Conservation (phyloP, 148 eudicot genomes). For the Rheum nobile region DNA sequence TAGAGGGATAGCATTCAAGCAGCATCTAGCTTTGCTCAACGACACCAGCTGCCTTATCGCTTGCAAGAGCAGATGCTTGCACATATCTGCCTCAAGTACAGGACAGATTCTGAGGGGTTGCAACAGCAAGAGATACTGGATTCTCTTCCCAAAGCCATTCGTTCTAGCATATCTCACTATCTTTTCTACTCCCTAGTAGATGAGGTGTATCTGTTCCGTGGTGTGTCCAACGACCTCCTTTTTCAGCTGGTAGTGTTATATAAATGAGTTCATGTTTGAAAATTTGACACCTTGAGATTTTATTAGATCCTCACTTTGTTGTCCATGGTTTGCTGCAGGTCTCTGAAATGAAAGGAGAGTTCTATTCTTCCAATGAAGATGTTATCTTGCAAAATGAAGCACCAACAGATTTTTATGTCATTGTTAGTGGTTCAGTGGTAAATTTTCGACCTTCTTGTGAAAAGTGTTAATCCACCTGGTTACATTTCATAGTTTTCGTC, state of each 20-base stretch:
- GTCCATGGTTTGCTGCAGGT: conserved; percentile 29
- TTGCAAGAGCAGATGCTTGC: conserved; percentile 91
- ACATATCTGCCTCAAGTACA: conserved; percentile 58
- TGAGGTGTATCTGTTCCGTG: conserved; percentile 60
- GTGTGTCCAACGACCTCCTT: conserved; percentile 74
- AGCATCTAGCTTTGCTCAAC: conserved; percentile 66
- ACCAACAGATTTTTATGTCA: conserved; percentile 72
- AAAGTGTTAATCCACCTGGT: neutral
- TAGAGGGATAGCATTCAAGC: conserved; percentile 89
- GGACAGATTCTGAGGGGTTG: conserved; percentile 74
- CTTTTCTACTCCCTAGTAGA: conserved; percentile 71
- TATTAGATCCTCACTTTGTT: neutral
- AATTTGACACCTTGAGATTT: neutral
- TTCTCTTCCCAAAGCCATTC: conserved; percentile 75
- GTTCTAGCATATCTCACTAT: conserved; percentile 69
- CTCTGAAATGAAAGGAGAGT: conserved; percentile 94
- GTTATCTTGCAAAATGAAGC: conserved; percentile 74
- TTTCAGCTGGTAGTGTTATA: conserved; percentile 64
- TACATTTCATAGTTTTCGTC: neutral
- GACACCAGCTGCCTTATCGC: conserved; percentile 58
- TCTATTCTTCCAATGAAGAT: conserved; percentile 53
- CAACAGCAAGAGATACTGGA: conserved; percentile 82
- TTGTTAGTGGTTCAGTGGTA: conserved; percentile 77
- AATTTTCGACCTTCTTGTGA: neutral
- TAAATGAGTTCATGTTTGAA: neutral